These are phyloP conservation scores for Roridomyces roridus DNA, from an alignment of 768 basidiomycete species.

Conservation along the genomic window DNA sequence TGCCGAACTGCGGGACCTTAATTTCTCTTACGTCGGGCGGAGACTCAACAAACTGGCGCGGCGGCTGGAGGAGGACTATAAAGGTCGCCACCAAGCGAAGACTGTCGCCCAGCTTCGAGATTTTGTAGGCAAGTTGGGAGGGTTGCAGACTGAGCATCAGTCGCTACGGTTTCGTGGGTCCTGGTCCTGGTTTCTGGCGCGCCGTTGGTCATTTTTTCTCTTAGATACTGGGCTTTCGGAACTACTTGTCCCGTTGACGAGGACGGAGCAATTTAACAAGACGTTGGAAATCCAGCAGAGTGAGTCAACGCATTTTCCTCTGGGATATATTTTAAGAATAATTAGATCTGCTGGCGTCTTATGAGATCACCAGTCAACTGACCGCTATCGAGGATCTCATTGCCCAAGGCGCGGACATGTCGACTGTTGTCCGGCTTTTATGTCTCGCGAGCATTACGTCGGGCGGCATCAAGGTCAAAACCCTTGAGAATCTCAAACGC, in stretches of 20 bases:
- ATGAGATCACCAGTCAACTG: slow-evolving; percentile 82
- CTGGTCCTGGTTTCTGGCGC: not conserved
- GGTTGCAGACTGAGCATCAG: slow-evolving; percentile 91
- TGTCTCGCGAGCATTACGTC: slow-evolving; percentile 86
- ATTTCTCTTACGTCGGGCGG: slow-evolving; percentile 89
- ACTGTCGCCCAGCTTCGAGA: slow-evolving; percentile 91
- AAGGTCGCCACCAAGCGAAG: slow-evolving; percentile 87
- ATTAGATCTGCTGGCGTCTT: slow-evolving; percentile 91
- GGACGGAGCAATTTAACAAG: slow-evolving; percentile 88
- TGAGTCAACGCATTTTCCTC: slow-evolving; percentile 43
- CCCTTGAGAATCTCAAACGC: slow-evolving; percentile 86
- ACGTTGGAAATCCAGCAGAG: slow-evolving; percentile 97
- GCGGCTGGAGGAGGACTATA: slow-evolving; percentile 91
- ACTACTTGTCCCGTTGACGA: slow-evolving; percentile 82
- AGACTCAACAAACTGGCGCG: slow-evolving; percentile 82
- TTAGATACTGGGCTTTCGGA: slow-evolving; percentile 96
- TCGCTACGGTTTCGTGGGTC: slow-evolving; percentile 85
- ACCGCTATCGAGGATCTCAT: slow-evolving; percentile 91
- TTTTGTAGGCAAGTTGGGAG: slow-evolving; percentile 95
- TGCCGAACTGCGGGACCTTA: slow-evolving; percentile 84
- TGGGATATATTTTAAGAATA: slow-evolving; percentile 6
- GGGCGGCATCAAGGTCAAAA: slow-evolving; percentile 88
- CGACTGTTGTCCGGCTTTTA: slow-evolving; percentile 76
- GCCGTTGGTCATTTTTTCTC: slow-evolving; percentile 4
- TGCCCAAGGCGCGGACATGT: slow-evolving; percentile 84